phyloP scores from a whole-genome alignment of 495 filamentous ascomycete species.

The Aspergillus asperescens region DNA sequence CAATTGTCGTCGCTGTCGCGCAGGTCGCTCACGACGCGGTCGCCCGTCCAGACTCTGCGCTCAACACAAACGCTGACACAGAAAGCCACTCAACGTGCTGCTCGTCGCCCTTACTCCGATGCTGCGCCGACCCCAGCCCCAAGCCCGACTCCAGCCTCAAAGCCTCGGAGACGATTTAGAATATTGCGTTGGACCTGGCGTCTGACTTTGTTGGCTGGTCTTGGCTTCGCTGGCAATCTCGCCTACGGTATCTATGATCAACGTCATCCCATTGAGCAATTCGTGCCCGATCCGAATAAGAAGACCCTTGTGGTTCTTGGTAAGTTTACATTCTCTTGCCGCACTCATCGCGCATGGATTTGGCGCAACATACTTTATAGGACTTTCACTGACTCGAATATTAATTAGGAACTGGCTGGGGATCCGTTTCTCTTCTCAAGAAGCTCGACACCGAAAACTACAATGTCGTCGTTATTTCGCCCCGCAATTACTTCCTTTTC shows the following conservation, averaged over 20 bases:
- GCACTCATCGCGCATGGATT: neutral
- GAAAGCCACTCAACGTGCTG: slow-evolving; percentile 26
- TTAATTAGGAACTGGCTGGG: slow-evolving; percentile 85
- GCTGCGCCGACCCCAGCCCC: slow-evolving; percentile 28
- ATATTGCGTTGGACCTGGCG: slow-evolving; percentile 71
- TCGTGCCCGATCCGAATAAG: slow-evolving; percentile 76
- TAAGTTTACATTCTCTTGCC: slow-evolving; percentile 38
- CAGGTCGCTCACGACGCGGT: slow-evolving; percentile 33
- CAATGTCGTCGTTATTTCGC: slow-evolving; percentile 92
- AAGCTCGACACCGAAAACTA: slow-evolving; percentile 97
- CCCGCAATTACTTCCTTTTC: slow-evolving; percentile 99
- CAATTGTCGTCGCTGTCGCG: slow-evolving; percentile 40
- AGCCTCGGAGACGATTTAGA: slow-evolving; percentile 44
- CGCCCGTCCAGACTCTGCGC: slow-evolving; percentile 16
- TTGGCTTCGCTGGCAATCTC: slow-evolving; percentile 63
- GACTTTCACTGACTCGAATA: slow-evolving; percentile 1
- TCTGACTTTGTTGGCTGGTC: slow-evolving; percentile 60
- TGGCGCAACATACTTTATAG: neutral
- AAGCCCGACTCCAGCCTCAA: slow-evolving; percentile 26
- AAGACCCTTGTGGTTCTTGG: slow-evolving; percentile 96
- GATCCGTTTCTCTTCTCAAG: slow-evolving; percentile 93
- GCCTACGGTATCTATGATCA: slow-evolving; percentile 77
- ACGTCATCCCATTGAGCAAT: slow-evolving; percentile 76
- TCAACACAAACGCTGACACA: slow-evolving; percentile 20
- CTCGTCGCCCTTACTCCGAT: slow-evolving; percentile 41